Base-by-base conservation (phyloP, 2,329 filamentous ascomycete species). In the Cladorrhinum sp. region DNA sequence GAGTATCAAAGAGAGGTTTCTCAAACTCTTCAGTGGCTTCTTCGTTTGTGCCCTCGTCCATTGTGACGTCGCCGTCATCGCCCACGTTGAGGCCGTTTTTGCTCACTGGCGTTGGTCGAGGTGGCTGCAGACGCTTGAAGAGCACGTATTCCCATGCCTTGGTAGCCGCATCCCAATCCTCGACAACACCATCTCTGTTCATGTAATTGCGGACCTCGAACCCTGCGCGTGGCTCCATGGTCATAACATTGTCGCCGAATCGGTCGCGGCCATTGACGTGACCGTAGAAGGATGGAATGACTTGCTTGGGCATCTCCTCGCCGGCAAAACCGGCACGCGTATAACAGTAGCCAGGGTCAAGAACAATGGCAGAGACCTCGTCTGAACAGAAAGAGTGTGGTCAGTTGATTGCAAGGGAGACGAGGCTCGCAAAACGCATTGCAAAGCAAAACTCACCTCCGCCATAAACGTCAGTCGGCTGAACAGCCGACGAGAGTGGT, bases 261-360 rank as follows among this genome's bases (percentile, higher is more conserved):
- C 95, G 80, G 60, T 86, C 80, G 68, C 77, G 78, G 55, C 83
- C 80, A 64, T 74, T 82, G 58, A 82, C 70, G 71, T 82, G 79
- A 58, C 90, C 93, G 77, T 99, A 99, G 78, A 90, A 92, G 50
- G 92, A 95, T 26, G 94, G 93, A 61, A 96, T 84, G 60, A 98
- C 87, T 28, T 91, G 92, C 80, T 98, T 98, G 68, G 95, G 95
- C 0, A 92, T 89, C 77, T 99, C 95, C 84, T 99, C 96, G 72
- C 96, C 95, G 12, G 96, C 96, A 72, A 98, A 99, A 61, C 95
- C 95, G 62, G 93, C 95, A 76, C 96, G 92, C 46, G 91, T 93
- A 68, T 87, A 89, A 72, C 90, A 91, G 79, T 92, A 97, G 64
- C 96, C 95, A 2, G 95, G 91, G 73, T 99, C 95, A 72, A 99